Base-by-base conservation (phyloP, 2,329 filamentous ascomycete species). In the Neofusicoccum parvum region DNA sequence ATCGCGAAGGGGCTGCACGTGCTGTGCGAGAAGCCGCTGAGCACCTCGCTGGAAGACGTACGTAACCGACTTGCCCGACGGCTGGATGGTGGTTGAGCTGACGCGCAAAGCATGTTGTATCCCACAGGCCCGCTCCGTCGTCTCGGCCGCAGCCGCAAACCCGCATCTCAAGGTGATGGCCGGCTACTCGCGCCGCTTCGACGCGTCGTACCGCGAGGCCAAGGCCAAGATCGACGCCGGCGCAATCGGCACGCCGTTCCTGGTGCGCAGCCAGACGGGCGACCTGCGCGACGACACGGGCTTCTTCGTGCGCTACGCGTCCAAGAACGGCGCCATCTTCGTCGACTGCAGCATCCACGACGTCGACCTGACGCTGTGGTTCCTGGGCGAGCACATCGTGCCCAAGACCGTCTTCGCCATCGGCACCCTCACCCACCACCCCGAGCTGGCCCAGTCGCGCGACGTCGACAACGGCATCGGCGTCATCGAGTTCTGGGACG, bases 381-480 rank as follows among this genome's bases (percentile, higher is more conserved):
- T 78, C 68, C 75, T 82, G 46, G 76, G 76, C 15, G 72, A 76
- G 20, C 69, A 75, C 39, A 68, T 75, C 12, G 69, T 73, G 3
- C 74, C 77, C 17, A 80, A 81, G 68, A 72, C 72, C 11, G 72
- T 75, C 41, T 77, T 73, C 51, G 79, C 78, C 2, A 67, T 74
- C 32, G 79, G 79, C 5, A 73, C 74, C 9, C 68, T 75, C 11
- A 70, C 73, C 15, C 70, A 74, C 20, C 77, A 81, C 56, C 75
- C 75, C 15, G 79, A 76, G 37, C 75, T 82, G 3, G 72, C 73
- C 27, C 71, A 75, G 23, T 68, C 75, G 67, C 73, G 77, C 36
- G 81, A 82, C 66, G 76, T 75, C 23, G 80, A 82, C 68, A 82
- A 82, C 63, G 79, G 74, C 5, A 73, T 82, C 5, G 81, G 77